Evolutionary conservation across 345 rosid genomes (phyloP).

Genomic region (Bruguiera sexangula): DNA sequence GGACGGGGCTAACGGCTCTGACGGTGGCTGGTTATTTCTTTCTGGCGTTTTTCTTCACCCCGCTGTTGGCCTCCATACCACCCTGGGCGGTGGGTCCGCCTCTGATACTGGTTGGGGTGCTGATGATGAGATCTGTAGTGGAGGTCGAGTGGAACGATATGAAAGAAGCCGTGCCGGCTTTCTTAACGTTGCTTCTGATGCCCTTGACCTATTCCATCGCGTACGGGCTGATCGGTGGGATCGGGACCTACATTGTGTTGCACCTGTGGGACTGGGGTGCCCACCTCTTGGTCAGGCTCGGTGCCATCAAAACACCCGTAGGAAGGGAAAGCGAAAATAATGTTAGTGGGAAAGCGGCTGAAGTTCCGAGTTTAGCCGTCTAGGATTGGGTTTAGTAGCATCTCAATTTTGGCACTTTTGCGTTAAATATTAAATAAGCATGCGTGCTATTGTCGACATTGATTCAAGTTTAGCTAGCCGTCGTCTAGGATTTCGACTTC

Average conservation of each 20-base stretch:
- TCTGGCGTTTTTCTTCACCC: slow-evolving; percentile 78
- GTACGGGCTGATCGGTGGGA: slow-evolving; percentile 84
- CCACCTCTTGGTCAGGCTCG: slow-evolving; percentile 38
- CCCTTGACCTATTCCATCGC: slow-evolving; percentile 91
- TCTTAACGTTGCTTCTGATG: slow-evolving; percentile 73
- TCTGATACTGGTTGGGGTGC: slow-evolving; percentile 76
- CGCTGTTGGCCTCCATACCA: slow-evolving; percentile 80
- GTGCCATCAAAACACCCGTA: slow-evolving; percentile 28
- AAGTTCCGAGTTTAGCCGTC: slow-evolving; percentile 31
- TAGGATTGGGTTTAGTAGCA: neutral
- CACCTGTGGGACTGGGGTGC: slow-evolving; percentile 70
- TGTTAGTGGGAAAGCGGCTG: slow-evolving; percentile 32
- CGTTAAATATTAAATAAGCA: too few species aligned
- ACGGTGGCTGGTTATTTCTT: slow-evolving; percentile 80
- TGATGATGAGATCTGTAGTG: slow-evolving; percentile 93
- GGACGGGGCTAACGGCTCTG: slow-evolving; percentile 80
- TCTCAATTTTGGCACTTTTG: too few species aligned
- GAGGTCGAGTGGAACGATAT: slow-evolving; percentile 90
- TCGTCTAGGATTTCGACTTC: too few species aligned
- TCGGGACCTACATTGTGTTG: slow-evolving; percentile 67
- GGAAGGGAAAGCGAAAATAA: neutral
- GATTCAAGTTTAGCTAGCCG: too few species aligned
- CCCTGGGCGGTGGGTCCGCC: slow-evolving; percentile 99
- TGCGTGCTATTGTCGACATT: too few species aligned
- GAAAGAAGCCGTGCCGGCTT: slow-evolving; percentile 88